Evolutionary conservation across 2,329 filamentous ascomycete species (phyloP).

Genomic region (Neurospora sp.): DNA sequence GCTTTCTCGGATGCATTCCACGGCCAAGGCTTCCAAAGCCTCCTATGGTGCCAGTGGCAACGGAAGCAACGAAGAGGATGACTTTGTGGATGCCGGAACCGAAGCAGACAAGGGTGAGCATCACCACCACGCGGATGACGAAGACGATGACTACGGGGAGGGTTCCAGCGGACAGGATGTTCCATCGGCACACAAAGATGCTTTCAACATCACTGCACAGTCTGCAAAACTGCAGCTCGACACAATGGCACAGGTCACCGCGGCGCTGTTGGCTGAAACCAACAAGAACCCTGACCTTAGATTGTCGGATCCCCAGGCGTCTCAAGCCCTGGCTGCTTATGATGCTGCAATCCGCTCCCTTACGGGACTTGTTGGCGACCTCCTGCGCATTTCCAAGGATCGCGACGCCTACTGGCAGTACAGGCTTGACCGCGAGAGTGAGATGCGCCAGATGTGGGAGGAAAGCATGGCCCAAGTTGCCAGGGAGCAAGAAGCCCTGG

Average conservation of each 20-base stretch:
- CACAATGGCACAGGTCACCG: constrained; percentile 74
- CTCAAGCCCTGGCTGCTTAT: constrained; percentile 74
- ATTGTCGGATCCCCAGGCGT: constrained; percentile 66
- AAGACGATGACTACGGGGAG: constrained; percentile 69
- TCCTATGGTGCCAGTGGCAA: constrained; percentile 30
- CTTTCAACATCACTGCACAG: constrained; percentile 93
- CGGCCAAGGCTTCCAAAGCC: constrained; percentile 26
- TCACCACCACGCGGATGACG: constrained; percentile 38
- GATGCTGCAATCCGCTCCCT: constrained; percentile 83
- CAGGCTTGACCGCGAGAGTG: constrained; percentile 78
- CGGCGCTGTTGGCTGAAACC: constrained; percentile 67
- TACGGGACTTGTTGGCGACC: constrained; percentile 71
- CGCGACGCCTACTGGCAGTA: constrained; percentile 97
- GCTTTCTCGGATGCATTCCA: constrained; percentile 31
- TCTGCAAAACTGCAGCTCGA: constrained; percentile 90
- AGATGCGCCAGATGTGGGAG: constrained; percentile 94
- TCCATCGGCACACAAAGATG: constrained; percentile 72
- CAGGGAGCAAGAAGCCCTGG: constrained; percentile 82
- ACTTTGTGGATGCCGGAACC: constrained; percentile 36
- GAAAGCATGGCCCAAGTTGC: constrained; percentile 98
- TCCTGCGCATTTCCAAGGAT: constrained; percentile 86
- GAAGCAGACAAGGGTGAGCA: constrained; percentile 30
- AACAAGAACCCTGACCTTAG: constrained; percentile 57
- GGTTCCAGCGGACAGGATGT: constrained; percentile 69
- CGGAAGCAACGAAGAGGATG: constrained; percentile 45